phyloP scores from a whole-genome alignment of 345 rosid species.

The Lenwebbia sp. region DNA sequence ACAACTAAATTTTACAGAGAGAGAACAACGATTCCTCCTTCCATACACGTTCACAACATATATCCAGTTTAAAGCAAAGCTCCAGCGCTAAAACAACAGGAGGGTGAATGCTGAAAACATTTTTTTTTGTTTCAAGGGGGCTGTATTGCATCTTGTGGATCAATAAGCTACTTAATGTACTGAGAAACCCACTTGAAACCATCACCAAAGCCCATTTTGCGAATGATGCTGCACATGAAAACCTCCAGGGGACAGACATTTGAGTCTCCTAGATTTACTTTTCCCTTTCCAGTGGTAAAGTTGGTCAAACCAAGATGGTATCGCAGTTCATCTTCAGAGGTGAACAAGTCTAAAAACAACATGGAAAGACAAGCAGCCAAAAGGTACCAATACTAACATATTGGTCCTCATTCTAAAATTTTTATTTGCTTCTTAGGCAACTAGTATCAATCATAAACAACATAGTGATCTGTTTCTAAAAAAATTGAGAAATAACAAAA shows the following conservation, averaged over 20 bases:
- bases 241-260: slow-evolving; percentile 68
- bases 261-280: slow-evolving; percentile 49
- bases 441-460: background rate
- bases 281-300: slow-evolving; percentile 75
- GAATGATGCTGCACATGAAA: slow-evolving; percentile 76
- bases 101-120: background rate
- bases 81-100: slow-evolving; percentile 3
- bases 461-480: background rate
- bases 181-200: slow-evolving; percentile 77
- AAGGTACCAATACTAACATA: background rate
- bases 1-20: slow-evolving; percentile 27
- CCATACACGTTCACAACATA: slow-evolving; percentile 22
- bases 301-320: slow-evolving; percentile 58
- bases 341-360: background rate
- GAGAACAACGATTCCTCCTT: slow-evolving; percentile 7
- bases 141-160: background rate
- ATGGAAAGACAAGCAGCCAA: background rate
- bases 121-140: background rate
- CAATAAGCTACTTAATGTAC: slow-evolving; percentile 40
- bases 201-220: slow-evolving; percentile 79
- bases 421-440: background rate
- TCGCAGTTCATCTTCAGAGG: slow-evolving; percentile 76
- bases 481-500: background rate
- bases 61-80: background rate
- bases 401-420: background rate